Percentiles rank a stretch among this genome's conserved stretches.
Evolutionary conservation across 768 basidiomycete species (phyloP).

Genomic region (Termitomyces sp.): DNA sequence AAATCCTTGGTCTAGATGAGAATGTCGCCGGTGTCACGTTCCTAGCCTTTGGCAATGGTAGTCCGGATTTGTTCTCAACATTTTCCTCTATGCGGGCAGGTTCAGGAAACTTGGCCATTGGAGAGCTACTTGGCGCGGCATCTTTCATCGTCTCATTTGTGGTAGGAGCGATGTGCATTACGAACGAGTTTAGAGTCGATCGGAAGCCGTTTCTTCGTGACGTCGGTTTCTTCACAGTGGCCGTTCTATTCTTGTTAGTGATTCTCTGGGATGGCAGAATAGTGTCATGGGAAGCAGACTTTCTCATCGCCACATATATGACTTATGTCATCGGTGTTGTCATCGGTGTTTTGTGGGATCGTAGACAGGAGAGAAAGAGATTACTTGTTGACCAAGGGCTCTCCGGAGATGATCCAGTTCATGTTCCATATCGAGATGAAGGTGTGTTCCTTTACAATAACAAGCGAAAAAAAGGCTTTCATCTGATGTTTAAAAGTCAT

Average conservation of each 20-base stretch:
- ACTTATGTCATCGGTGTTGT: conserved; percentile 77
- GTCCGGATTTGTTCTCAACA: conserved; percentile 94
- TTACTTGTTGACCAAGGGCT: conserved; percentile 55
- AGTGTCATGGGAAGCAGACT: conserved; percentile 62
- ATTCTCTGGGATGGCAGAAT: conserved; percentile 79
- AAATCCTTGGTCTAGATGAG: conserved; percentile 82
- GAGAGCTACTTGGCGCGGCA: conserved; percentile 93
- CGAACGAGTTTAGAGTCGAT: conserved; percentile 88
- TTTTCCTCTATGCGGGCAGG: conserved; percentile 86
- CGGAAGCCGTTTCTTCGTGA: conserved; percentile 84
- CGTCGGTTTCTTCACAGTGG: conserved; percentile 88
- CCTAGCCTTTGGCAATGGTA: conserved; percentile 95
- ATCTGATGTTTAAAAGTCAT: conserved; percentile 6
- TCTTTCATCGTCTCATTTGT: conserved; percentile 96
- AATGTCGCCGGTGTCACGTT: conserved; percentile 96
- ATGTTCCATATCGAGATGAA: conserved; percentile 57
- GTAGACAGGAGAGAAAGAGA: conserved; percentile 42
- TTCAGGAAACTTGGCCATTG: conserved; percentile 88
- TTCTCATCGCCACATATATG: conserved; percentile 70
- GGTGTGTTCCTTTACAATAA: conserved; percentile 31
- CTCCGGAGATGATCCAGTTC: conserved; percentile 44
- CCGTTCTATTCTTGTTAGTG: conserved; percentile 68
- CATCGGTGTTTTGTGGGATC: conserved; percentile 71
- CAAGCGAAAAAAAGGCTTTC: not conserved
- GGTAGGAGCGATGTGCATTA: conserved; percentile 96